Percentiles rank a stretch among this genome's conserved stretches.
Evolutionary conservation across 2,329 filamentous ascomycete genomes (phyloP).

Genomic region (Fusarium fujikuroi): DNA sequence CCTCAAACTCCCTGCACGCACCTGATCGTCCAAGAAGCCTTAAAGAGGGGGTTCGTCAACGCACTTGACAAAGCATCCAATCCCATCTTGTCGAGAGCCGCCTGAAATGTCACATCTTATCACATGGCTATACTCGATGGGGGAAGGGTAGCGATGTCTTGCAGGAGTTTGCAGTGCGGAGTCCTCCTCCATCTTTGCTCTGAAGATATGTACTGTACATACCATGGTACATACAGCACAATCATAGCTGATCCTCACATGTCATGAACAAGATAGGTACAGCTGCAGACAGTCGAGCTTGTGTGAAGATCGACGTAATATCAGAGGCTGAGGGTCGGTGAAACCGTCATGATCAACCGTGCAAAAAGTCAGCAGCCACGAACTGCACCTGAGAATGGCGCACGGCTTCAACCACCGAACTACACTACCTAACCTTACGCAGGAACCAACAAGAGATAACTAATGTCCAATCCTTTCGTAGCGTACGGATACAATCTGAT

Average conservation of each 20-base stretch:
- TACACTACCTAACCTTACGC: background rate
- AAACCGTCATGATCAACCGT: background rate
- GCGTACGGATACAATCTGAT: background rate
- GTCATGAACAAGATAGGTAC: background rate
- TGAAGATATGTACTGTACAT: background rate
- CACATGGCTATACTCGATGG: slow-evolving; percentile 38
- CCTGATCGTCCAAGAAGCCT: slow-evolving; percentile 5
- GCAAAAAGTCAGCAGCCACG: slow-evolving; percentile 14
- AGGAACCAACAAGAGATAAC: slow-evolving; percentile 13
- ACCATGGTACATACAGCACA: background rate
- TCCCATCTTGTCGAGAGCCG: slow-evolving; percentile 24
- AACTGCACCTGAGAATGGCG: slow-evolving; percentile 10
- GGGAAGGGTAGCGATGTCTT: slow-evolving; percentile 31
- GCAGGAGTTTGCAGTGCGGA: slow-evolving; percentile 29
- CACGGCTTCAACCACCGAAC: slow-evolving; percentile 6
- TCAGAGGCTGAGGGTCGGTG: background rate
- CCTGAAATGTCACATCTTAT: slow-evolving; percentile 34
- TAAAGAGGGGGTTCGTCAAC: slow-evolving; percentile 23
- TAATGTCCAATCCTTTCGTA: background rate
- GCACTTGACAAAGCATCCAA: slow-evolving; percentile 23
- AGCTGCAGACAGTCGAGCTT: background rate
- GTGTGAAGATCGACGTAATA: background rate
- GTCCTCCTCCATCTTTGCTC: slow-evolving; percentile 8
- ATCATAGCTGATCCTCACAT: slow-evolving; percentile 4
- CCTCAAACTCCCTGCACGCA: slow-evolving; percentile 8